Conservation (phyloP, 768 basidiomycete genomes). For the Coprinellus aureogranulatus region DNA sequence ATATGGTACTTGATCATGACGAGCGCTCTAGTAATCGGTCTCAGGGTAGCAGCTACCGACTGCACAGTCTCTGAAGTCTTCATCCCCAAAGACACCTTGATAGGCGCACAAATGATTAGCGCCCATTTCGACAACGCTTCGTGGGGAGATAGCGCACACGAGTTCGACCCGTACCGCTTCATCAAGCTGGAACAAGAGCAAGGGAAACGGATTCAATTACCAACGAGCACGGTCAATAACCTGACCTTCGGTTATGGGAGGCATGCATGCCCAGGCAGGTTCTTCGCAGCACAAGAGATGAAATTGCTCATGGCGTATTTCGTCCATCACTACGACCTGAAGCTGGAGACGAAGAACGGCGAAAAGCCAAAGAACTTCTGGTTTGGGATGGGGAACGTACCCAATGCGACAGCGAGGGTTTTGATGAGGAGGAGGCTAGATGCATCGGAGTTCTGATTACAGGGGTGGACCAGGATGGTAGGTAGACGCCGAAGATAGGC, state of each 20-base stretch:
- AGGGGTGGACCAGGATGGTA: too few relatives aligned
- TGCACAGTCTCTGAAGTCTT: conserved; percentile 41
- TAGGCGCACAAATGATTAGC: conserved; percentile 26
- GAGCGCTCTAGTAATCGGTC: too few relatives aligned
- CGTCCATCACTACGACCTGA: conserved; percentile 9
- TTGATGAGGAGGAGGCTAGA: too few relatives aligned
- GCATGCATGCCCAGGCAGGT: conserved; percentile 27
- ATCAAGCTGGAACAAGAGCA: conserved; percentile 20
- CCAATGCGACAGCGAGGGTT: too few relatives aligned
- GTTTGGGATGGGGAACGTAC: too few relatives aligned
- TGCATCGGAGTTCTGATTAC: too few relatives aligned
- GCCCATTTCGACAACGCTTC: conserved; percentile 28
- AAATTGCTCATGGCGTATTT: conserved; percentile 12
- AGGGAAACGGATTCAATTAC: conserved; percentile 22
- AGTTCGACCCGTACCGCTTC: conserved; percentile 45
- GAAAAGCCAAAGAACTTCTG: conserved; percentile 1
- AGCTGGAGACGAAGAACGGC: conserved; percentile 5
- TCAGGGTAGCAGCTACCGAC: conserved; percentile 32
- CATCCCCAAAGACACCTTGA: conserved; percentile 35
- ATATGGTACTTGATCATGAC: too few relatives aligned
- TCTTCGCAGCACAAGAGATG: conserved; percentile 12
- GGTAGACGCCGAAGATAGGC: too few relatives aligned
- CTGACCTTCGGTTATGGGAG: conserved; percentile 36
- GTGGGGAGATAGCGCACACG: conserved; percentile 30
- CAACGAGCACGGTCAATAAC: conserved; percentile 25